A percentile compares a stretch with the other conserved stretches of the same genome.
phyloP scores from a whole-genome alignment of 495 filamentous ascomycete genomes.

The Penicillium bovifimosum region DNA sequence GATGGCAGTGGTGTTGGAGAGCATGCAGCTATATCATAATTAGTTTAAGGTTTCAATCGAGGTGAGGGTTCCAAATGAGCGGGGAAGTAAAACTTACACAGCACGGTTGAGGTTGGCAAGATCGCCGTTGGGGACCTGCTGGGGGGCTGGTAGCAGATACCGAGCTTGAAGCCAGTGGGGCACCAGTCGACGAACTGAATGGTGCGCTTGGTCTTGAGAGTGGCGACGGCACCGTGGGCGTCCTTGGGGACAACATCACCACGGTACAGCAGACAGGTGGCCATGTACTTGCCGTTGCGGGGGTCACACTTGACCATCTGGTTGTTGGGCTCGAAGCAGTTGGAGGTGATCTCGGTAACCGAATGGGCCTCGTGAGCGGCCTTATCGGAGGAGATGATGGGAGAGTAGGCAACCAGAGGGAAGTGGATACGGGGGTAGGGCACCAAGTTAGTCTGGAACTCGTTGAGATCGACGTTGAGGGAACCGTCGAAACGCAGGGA shows the following conservation, averaged over 20 bases:
- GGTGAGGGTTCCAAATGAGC: not conserved
- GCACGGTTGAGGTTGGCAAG: constrained; percentile 96
- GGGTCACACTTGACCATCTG: constrained; percentile 99
- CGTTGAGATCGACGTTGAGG: constrained; percentile 97
- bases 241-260: constrained; percentile 98
- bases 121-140: constrained; percentile 93
- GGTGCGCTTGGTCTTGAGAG: constrained; percentile 96
- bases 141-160: constrained; percentile 99
- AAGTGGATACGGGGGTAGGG: constrained; percentile 99
- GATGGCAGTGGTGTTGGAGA: constrained; percentile 99
- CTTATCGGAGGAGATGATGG: constrained; percentile 89
- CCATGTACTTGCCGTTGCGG: constrained; percentile 99
- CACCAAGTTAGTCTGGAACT: constrained; percentile 99
- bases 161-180: constrained; percentile 99
- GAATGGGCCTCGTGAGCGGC: constrained; percentile 86
- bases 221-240: constrained; percentile 81
- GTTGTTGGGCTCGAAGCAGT: constrained; percentile 73
- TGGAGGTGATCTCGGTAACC: constrained; percentile 59
- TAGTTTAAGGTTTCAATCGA: constrained; percentile 9
- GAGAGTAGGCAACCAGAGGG: constrained; percentile 93
- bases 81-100: constrained; percentile 59
- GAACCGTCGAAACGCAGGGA: constrained; percentile 98
- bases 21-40: constrained; percentile 70
- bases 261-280: constrained; percentile 94
- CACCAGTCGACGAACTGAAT: constrained; percentile 99